Base-by-base conservation (phyloP, 179 eudicot genomes). In the Beta lomatogona region DNA sequence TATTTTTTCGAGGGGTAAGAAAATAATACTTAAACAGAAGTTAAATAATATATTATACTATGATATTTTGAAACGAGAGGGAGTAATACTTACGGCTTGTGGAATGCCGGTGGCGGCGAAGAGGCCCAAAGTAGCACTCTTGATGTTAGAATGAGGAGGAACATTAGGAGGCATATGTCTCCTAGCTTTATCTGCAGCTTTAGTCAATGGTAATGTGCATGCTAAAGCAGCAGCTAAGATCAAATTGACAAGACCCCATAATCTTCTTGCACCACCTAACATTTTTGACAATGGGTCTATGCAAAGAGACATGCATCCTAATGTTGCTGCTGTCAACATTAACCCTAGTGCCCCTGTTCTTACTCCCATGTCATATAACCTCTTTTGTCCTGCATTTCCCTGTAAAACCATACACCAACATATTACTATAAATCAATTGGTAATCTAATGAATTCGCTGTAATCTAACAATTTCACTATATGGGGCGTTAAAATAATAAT, bases 91-190 rank as follows among this genome's bases (percentile, higher is more conserved):
- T 77, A 87, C 91, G 16, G 91, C 91, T 82, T 87, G 88, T 9
- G 91, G 91, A 73, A 89, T 82, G 9, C 91, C 91, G 12, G 86
- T 70, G 60, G 65, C 78, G 2, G 91, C 86, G 13, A 89, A 89
- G 21, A 89, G 85, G 21, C 46, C 78, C 13, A 89, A 71, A 57
- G 84, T 79, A 5, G 72, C 86, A 4, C 44, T 64, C 77, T 83
- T 83, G 53, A 89, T 80, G 14, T 61, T 54, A 3, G 31, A 7
- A n/a, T 52, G 5, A 9, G 89, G 87, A 5, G 76, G 48, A 6
- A 76, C 25, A 25, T 80, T 60, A 2, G 59, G 71, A 28, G 68
- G 68, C 73, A 53, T 22, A n/a, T 71, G 74, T 44, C 55, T 61
- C 50, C 91, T 81, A 0, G 72, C 66, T 18, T 86, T 81, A 18